Evolutionary conservation across 345 rosid genomes (phyloP), one percentile per base, ranked within the genome.

Genomic region (Moricandia arvensis): DNA sequence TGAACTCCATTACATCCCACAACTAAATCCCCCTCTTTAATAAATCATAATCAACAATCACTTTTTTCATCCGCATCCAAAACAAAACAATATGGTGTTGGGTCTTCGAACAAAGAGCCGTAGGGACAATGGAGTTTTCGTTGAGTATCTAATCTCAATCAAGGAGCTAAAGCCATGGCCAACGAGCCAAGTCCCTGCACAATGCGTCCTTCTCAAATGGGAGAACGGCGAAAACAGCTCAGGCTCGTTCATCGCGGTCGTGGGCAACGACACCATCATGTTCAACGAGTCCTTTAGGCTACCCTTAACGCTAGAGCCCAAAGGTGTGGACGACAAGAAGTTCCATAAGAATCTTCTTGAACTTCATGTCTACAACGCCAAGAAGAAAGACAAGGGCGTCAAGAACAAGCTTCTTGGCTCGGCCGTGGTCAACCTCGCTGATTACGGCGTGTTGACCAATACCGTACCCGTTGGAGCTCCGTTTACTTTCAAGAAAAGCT

Each of bases 111-210:
- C 75, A 51, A 79, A 79, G 75, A 79, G 79, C 4, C 78, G 82
- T 24, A 74, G 33, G 63, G 82, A 73, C 75, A 78, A 78, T 27
- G 82, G 79, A 15, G 74, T 79, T 6, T 74, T 74, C 62, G 66
- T 79, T 8, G 79, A 79, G 37, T 79, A 79, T 63, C 45, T 74
- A n/a, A 69, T 79, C 67, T 73, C 71, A 4, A 68, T 79, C 54
- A 79, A 87, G 51, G 91, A 87, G 80, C 84, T 94, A 69, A 87
- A 76, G 81, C 98, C 98, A 80, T 91, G 98, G 96, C 89, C 90
- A 59, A 86, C 87, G 26, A 85, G 88, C 67, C 68, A 75, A 18
- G 83, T 67, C 62, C 79, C 90, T 5, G 80, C 75, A 21, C 85
- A 85, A 27, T 79, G 89, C 45, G 72, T 91, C 24, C 80, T 87